These are phyloP conservation scores for Monosporascus ibericus DNA, from an alignment of 2,329 filamentous ascomycete species.

Conservation along the genomic window DNA sequence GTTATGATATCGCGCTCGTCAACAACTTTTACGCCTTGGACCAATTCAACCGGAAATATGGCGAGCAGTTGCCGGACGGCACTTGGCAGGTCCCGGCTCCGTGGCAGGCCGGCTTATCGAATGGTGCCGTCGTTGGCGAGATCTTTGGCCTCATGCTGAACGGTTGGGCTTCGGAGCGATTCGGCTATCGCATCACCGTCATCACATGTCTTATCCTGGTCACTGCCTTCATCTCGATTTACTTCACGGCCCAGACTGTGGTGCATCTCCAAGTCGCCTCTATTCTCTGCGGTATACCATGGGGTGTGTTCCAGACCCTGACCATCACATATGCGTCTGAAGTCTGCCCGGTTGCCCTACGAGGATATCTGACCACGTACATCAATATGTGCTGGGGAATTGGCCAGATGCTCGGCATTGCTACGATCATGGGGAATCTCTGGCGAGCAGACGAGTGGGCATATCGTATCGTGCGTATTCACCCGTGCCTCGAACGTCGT, in stretches of 20 bases:
- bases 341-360: constrained; percentile 65
- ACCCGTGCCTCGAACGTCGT: neutral
- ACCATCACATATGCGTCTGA: constrained; percentile 64
- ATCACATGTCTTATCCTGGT: constrained; percentile 49
- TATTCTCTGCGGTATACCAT: constrained; percentile 57
- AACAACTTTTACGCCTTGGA: constrained; percentile 69
- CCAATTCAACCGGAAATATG: constrained; percentile 54
- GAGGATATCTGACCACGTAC: constrained; percentile 64
- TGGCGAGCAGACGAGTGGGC: constrained; percentile 61
- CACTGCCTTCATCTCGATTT: constrained; percentile 54
- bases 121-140: constrained; percentile 46
- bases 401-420: constrained; percentile 68
- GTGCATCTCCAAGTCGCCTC: constrained; percentile 54
- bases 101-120: constrained; percentile 58
- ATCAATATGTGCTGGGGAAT: constrained; percentile 74
- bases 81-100: constrained; percentile 50
- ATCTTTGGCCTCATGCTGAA: constrained; percentile 62
- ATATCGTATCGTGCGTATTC: constrained; percentile 40
- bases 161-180: constrained; percentile 59
- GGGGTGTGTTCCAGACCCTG: constrained; percentile 54
- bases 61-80: constrained; percentile 38
- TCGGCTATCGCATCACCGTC: constrained; percentile 61
- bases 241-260: constrained; percentile 59
- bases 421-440: constrained; percentile 65
- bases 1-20: constrained; percentile 75